Evolutionary conservation across 306 rosid species (phyloP), one percentile per base, ranked within the genome.

Genomic region (Ammopiptanthus mongolicus): DNA sequence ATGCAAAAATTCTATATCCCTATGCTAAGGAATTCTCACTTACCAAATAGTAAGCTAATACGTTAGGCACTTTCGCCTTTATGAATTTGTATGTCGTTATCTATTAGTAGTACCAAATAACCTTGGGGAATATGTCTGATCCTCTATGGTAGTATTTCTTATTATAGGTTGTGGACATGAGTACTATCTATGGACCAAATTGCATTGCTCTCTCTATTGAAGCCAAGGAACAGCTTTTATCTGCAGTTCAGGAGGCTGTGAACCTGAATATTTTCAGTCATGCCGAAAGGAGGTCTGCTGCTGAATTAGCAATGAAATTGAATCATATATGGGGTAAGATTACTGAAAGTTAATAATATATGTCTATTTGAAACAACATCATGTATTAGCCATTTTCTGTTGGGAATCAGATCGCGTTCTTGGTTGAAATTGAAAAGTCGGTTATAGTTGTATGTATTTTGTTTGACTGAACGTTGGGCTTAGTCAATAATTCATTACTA

Each of bases 131-230:
- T 39, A 42, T 44, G 29, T 73, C 69, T 14, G 47, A 64, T 29
- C n/a, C 14, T 63, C 77, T 37, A 25, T 21, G 51, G 29, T 46
- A 56, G 41, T 64, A 8, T 36, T 55, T 31, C 57, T 81, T 44
- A 6, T 78, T 73, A 53, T 81, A 93, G 97, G 83, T 91, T 68
- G 91, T 86, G 78, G 97, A 93, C 48, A 60, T 91, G 86, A 89
- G 91, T 83, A 75, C 81, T 21, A 74, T 58, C 77, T 91, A 86
- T 74, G 98, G 97, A 73, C 83, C 87, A 31, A 86, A 82, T 69
- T 87, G 80, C 80, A 74, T 91, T 69, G 85, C 82, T 55, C 74
- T 86, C 31, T 85, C 97, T 0, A 77, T 77, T 37, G 91, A 91
- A 82, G 84, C 77, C 22, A 84, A 86, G 86, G 89, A 84, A 63